phyloP scores from a whole-genome alignment of 1,139 yeast genomes.

The Geotrichum candidum region DNA sequence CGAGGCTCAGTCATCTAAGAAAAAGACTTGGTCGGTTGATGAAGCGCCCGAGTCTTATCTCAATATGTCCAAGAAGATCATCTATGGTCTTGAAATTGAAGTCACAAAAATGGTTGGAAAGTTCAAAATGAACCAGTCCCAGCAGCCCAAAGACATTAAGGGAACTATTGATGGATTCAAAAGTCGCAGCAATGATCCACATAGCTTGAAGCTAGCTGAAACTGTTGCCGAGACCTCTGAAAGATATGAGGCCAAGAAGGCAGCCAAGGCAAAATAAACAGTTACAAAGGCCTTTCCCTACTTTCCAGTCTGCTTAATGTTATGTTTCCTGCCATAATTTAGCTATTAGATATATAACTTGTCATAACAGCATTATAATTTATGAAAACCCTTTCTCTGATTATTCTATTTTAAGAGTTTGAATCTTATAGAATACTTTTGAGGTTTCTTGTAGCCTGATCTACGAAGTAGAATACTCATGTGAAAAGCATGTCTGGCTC shows the following conservation, averaged over 20 bases:
- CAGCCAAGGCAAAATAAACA: background rate
- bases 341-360: background rate
- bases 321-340: background rate
- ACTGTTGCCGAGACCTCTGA: conserved; percentile 8
- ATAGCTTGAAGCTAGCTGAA: conserved; percentile 6
- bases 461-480: no score
- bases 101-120: conserved; percentile 49
- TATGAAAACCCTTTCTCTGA: background rate
- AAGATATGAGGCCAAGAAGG: conserved; percentile 5
- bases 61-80: conserved; percentile 45
- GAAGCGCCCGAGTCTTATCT: conserved; percentile 55
- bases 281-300: background rate
- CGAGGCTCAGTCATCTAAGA: conserved; percentile 39
- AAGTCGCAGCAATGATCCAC: background rate
- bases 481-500: no score
- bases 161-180: conserved; percentile 49
- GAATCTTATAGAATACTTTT: background rate
- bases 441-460: background rate
- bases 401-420: background rate
- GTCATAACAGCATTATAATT: background rate
- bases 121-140: conserved; percentile 57
- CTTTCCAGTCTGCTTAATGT: background rate
- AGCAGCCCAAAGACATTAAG: conserved; percentile 41
- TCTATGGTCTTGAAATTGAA: conserved; percentile 54
- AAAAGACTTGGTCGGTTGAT: conserved; percentile 48